These are phyloP conservation scores for Fusarium incarnatum DNA, from an alignment of 2,329 filamentous ascomycete species.

Conservation along the genomic window DNA sequence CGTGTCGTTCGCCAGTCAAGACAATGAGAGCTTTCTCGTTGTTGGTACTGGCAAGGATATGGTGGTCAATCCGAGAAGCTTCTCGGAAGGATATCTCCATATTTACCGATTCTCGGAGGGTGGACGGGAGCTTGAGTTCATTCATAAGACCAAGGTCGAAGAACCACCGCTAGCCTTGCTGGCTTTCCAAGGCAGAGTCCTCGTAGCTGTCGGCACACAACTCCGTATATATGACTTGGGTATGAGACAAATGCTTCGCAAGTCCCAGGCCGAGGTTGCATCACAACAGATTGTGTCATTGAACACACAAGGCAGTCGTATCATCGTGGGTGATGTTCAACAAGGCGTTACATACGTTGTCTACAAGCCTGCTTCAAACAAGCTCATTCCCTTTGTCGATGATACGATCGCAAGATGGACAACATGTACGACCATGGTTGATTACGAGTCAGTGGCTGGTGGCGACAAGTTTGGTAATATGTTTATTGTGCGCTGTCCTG, in stretches of 20 bases:
- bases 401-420: constrained; percentile 92
- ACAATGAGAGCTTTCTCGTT: constrained; percentile 89
- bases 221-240: constrained; percentile 93
- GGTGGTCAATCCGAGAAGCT: constrained; percentile 79
- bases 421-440: constrained; percentile 90
- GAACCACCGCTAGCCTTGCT: constrained; percentile 90
- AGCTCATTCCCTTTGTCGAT: constrained; percentile 91
- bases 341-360: constrained; percentile 93
- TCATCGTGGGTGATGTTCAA: constrained; percentile 91
- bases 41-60: constrained; percentile 96
- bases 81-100: constrained; percentile 84
- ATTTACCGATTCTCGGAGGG: constrained; percentile 91
- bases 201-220: constrained; percentile 85
- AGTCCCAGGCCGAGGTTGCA: constrained; percentile 83
- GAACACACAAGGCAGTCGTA: constrained; percentile 89
- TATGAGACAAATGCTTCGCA: constrained; percentile 90
- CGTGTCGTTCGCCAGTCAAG: constrained; percentile 88
- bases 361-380: constrained; percentile 92
- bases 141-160: constrained; percentile 95
- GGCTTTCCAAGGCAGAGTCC: constrained; percentile 89
- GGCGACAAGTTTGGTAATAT: constrained; percentile 98
- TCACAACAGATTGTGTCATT: constrained; percentile 88
- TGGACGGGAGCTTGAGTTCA: constrained; percentile 90
- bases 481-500: constrained; percentile 89
- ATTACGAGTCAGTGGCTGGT: constrained; percentile 95